A percentile compares a stretch with the other conserved stretches of the same genome.
Conservation (phyloP, 2,329 filamentous ascomycete genomes). For the Alternaria incomplexa region DNA sequence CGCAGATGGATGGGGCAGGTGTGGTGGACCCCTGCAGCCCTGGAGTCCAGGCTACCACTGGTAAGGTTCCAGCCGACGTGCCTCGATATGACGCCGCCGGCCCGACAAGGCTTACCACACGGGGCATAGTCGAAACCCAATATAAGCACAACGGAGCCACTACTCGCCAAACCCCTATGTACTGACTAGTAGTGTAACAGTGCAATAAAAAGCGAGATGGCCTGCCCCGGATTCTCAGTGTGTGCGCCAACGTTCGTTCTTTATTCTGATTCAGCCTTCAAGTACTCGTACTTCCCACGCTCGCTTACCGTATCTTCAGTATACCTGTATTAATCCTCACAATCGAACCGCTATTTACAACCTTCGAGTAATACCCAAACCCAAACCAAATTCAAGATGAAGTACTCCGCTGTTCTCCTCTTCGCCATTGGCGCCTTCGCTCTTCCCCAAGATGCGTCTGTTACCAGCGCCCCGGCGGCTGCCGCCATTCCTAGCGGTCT, state of each 20-base stretch:
- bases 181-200: constrained; percentile 5
- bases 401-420: constrained; percentile 55
- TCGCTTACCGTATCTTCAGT: constrained; percentile 21
- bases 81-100: constrained; percentile 12
- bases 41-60: constrained; percentile 23
- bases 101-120: constrained; percentile 7
- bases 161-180: constrained; percentile 13
- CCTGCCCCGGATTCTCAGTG: constrained; percentile 14
- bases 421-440: constrained; percentile 55
- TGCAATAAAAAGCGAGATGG: constrained; percentile 15
- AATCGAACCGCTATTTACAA: background rate
- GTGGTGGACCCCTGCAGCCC: constrained; percentile 23
- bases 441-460: constrained; percentile 46
- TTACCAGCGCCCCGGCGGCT: constrained; percentile 46
- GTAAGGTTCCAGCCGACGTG: constrained; percentile 23
- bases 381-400: constrained; percentile 43
- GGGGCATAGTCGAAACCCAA: constrained; percentile 11
- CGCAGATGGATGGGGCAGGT: constrained; percentile 22
- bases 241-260: constrained; percentile 26
- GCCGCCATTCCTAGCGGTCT: constrained; percentile 27
- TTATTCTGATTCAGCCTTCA: constrained; percentile 15
- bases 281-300: constrained; percentile 18
- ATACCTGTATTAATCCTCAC: constrained; percentile 26
- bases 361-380: constrained; percentile 11
- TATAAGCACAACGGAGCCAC: constrained; percentile 10